Evolutionary conservation across 2,329 filamentous ascomycete genomes (phyloP), one percentile per base, ranked within the genome.

Genomic region (Neonectria neomacrospora): DNA sequence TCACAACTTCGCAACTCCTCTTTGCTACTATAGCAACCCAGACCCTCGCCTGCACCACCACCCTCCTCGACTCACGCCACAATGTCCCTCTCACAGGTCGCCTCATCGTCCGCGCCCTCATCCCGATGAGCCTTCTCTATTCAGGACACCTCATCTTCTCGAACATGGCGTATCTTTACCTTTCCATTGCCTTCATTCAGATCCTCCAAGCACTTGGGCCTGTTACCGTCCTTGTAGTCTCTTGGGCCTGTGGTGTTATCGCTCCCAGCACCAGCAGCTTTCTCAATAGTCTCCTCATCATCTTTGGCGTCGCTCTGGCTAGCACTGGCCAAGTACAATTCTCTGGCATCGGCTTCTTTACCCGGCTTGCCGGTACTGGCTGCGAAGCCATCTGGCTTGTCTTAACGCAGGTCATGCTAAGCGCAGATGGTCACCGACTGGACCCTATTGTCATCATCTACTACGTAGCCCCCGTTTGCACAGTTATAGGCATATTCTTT

Each of bases 381-480:
- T 94, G 94, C 74, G 92, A 96, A 80, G 91, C 92, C 50, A 85
- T 91, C 66, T 89, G 92, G 64, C 82, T 95, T 67, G 90, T 93
- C 79, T 92, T 95, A 90, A 91, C 94, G 59, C 90, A 95, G 81
- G 88, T 90, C 63, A 83, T 96, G 68, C 86, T 96, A 54, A 91
- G 88, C 74, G 89, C 85, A 42, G 85, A 90, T 50, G 91, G 93
- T 47, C 76, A 91, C 82, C 93, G 92, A 83, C 95, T 96, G 92
- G 91, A 94, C 73, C 92, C 92, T 37, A 84, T 96, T 39, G 91
- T 95, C 67, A 92, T 91, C 39, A 85, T 96, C 26, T 96, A 95
- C 85, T 96, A 96, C 83, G 95, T 92, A 75, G 92, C 92, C 1
- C 92, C 92, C 3, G 88, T 93, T 51, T 96, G 92, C 79, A 91